Conservation (phyloP, 1,284 basidiomycete species). For the Fistulinella cinereoalba region DNA sequence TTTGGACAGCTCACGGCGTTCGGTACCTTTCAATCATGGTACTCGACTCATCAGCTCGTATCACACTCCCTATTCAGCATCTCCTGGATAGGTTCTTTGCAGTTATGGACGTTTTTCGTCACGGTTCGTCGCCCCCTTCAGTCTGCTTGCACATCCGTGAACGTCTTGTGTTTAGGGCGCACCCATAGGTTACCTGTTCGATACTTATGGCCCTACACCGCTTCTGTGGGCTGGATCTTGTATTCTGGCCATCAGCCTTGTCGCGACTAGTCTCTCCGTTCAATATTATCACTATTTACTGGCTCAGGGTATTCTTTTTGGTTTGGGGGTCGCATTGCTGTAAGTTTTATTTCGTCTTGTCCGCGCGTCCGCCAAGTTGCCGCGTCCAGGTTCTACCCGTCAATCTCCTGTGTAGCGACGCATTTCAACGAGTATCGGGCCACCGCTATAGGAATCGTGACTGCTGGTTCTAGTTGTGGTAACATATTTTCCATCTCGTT, state of each 20-base stretch:
- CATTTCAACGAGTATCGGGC: constrained; percentile 57
- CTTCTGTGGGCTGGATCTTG: constrained; percentile 45
- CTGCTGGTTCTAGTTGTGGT: constrained; percentile 56
- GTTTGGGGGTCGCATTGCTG: constrained; percentile 58
- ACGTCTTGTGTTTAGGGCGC: constrained; percentile 40
- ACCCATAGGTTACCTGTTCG: constrained; percentile 49
- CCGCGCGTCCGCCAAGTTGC: constrained; percentile 9
- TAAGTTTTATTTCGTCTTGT: constrained; percentile 32
- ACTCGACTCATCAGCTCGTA: constrained; percentile 39
- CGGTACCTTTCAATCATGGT: constrained; percentile 43
- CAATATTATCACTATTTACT: constrained; percentile 59
- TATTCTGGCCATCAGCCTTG: constrained; percentile 42
- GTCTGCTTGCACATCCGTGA: constrained; percentile 1
- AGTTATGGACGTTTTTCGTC: constrained; percentile 45
- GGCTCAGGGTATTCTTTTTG: constrained; percentile 57
- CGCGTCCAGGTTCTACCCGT: constrained; percentile 52
- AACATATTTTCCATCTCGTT: constrained; percentile 16
- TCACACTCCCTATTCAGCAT: constrained; percentile 37
- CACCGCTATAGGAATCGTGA: constrained; percentile 54
- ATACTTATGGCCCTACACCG: constrained; percentile 48
- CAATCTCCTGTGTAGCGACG: constrained; percentile 53
- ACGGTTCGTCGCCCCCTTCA: constrained; percentile 33
- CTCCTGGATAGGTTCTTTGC: constrained; percentile 49
- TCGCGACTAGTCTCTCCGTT: constrained; percentile 53
- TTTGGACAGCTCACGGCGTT: constrained; percentile 33